Percentiles rank a stretch among this genome's conserved stretches.
phyloP scores from a whole-genome alignment of 2,329 filamentous ascomycete genomes.

The Tolypocladium sp. region DNA sequence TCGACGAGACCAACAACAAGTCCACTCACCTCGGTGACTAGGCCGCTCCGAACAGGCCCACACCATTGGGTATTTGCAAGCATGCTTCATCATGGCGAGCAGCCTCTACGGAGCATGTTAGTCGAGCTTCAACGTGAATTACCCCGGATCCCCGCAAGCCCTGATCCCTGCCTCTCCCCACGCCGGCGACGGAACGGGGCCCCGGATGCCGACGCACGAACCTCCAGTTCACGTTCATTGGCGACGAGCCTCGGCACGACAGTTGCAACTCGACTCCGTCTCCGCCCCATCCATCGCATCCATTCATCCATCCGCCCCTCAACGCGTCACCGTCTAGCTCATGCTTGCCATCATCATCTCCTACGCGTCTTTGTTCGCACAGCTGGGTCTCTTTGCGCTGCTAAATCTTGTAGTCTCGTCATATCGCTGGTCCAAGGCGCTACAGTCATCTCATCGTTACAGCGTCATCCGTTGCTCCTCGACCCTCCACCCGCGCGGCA shows the following conservation, averaged over 20 bases:
- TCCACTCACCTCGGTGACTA: no score
- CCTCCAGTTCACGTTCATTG: not conserved
- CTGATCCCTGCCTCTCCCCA: not conserved
- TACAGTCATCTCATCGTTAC: not conserved
- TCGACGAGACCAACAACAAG: no score
- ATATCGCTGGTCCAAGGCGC: not conserved
- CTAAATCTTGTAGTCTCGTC: not conserved
- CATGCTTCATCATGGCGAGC: not conserved
- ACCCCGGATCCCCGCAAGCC: not conserved
- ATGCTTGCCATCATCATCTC: not conserved
- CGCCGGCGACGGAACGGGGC: not conserved
- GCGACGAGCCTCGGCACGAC: not conserved
- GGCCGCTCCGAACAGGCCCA: no score
- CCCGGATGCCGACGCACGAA: not conserved
- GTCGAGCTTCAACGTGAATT: not conserved
- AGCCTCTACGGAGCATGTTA: not conserved
- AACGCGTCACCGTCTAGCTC: not conserved
- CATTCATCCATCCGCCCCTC: not conserved
- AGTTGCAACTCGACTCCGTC: not conserved
- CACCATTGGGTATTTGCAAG: no score
- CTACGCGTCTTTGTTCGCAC: not conserved
- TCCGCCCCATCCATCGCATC: not conserved
- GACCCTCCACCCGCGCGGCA: not conserved
- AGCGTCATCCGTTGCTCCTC: not conserved
- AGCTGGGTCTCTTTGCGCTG: not conserved